Percentiles rank a stretch among this genome's conserved stretches.
Evolutionary conservation across 2,329 filamentous ascomycete genomes (phyloP).

Genomic region (Fusarium nodosum): DNA sequence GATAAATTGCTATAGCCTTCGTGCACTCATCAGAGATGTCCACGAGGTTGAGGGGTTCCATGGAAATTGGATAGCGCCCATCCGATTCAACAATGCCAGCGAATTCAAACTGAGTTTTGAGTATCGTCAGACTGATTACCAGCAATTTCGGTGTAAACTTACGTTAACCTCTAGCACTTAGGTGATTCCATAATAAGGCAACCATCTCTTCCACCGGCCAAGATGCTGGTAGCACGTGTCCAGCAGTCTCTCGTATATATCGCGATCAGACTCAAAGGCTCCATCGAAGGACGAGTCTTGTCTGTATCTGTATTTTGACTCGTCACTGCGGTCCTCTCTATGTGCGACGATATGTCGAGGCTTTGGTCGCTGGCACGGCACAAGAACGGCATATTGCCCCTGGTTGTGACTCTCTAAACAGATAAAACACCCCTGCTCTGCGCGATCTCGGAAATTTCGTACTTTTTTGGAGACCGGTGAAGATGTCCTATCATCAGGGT

Average conservation of each 20-base stretch:
- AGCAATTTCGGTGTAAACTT: accelerated
- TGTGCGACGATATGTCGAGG: accelerated
- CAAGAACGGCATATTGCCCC: neutral
- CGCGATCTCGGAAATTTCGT: neutral
- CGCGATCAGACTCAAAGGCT: neutral
- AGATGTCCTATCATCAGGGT: neutral
- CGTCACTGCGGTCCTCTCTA: accelerated
- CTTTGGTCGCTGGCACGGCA: neutral
- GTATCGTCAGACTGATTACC: neutral
- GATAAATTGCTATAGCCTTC: neutral
- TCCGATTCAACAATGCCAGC: neutral
- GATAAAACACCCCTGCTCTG: neutral
- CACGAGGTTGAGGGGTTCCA: neutral
- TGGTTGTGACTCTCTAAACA: neutral
- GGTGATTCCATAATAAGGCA: neutral
- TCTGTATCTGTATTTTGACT: accelerated
- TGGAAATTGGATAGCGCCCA: neutral
- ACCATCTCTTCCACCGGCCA: neutral
- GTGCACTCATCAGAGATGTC: neutral
- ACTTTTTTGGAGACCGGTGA: neutral
- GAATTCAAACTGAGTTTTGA: neutral
- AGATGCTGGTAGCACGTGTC: neutral
- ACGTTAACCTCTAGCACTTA: neutral
- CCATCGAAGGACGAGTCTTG: neutral
- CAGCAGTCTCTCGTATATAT: neutral